Base-by-base conservation (phyloP, 257 asterid genomes). In the Ehretia macrophylla region DNA sequence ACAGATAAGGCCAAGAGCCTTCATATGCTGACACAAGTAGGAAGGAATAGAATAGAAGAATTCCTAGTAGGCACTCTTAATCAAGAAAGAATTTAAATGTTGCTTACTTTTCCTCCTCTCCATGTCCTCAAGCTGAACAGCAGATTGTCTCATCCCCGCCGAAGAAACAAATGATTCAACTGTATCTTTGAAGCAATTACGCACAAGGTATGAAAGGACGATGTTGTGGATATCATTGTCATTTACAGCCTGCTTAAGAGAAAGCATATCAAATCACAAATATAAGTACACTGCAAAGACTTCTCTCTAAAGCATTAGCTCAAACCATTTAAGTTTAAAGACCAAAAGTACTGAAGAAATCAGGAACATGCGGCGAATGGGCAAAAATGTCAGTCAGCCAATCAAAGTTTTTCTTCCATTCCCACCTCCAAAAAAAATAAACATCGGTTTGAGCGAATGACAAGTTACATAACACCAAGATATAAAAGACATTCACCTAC, bases 91-190 rank as follows among this genome's bases (percentile, higher is more conserved):
- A 32, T 10, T 4, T 32, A 32, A 46, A 35, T 62, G 57, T 11
- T 10, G 63, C 95, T 70, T 86, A 88, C 99, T 68, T 79, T 86
- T 92, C 77, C 94, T 75, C 76, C 68, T 86, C 76, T 83, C 95
- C 84, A 88, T 88, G 71, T 83, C 80, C 73, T 84, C 88, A 18
- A 85, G 75, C 66, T 73, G 67, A 72, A 66, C 83, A 22, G 55
- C 67, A 50, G 87, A 58, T 62, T 75, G 88, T 69, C 73, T 74
- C 77, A 78, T 67, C 62, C 91, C 96, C 32, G 83, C 76, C 67
- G 81, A 74, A 62, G 88, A 64, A 68, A 72, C 63, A 55, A 88
- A 88, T 0, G 97, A 83, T 65, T 86, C 94, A 67, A 81, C 65
- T 0, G 97, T 92, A 67, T 78, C 96, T 51, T 76, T 77, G 83